Evolutionary conservation across 2,329 filamentous ascomycete genomes (phyloP).

Genomic region (Orbilia quercus): DNA sequence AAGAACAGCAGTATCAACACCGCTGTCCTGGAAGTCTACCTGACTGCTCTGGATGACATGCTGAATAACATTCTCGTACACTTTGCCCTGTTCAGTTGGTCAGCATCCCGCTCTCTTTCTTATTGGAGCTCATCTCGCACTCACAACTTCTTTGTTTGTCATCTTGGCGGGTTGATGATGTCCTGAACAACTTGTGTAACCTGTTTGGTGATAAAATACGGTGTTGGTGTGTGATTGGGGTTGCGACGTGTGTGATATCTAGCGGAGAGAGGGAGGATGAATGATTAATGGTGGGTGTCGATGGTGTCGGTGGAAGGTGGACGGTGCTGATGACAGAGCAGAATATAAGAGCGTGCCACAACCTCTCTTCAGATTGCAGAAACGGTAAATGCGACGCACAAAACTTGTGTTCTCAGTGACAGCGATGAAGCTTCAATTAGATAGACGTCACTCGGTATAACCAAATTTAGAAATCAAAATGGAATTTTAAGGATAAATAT

Average conservation of each 20-base stretch:
- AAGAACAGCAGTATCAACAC: constrained; percentile 86
- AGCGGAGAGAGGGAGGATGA: not conserved
- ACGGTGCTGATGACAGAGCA: too few species aligned
- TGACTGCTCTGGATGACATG: constrained; percentile 92
- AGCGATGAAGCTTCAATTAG: constrained; percentile 3
- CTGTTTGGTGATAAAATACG: constrained; percentile 1
- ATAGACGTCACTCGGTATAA: not conserved
- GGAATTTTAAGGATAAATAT: not conserved
- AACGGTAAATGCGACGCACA: too few species aligned
- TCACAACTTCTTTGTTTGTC: constrained; percentile 44
- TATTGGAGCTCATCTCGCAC: constrained; percentile 8
- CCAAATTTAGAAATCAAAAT: not conserved
- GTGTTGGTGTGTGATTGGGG: not conserved
- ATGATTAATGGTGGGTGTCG: not conserved
- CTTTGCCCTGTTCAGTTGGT: constrained; percentile 69
- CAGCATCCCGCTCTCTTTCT: constrained; percentile 8
- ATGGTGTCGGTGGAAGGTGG: too few species aligned
- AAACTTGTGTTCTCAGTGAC: not conserved
- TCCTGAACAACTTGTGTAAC: constrained; percentile 5
- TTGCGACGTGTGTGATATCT: not conserved
- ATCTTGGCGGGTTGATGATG: constrained; percentile 10
- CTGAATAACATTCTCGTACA: constrained; percentile 82
- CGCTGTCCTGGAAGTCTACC: constrained; percentile 96
- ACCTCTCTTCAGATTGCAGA: too few species aligned
- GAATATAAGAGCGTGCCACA: too few species aligned